A percentile compares a stretch with the other conserved stretches of the same genome.
These are phyloP conservation scores for Pythium periplocum DNA, from an alignment of 352 stramenopile species.

Conservation along the genomic window DNA sequence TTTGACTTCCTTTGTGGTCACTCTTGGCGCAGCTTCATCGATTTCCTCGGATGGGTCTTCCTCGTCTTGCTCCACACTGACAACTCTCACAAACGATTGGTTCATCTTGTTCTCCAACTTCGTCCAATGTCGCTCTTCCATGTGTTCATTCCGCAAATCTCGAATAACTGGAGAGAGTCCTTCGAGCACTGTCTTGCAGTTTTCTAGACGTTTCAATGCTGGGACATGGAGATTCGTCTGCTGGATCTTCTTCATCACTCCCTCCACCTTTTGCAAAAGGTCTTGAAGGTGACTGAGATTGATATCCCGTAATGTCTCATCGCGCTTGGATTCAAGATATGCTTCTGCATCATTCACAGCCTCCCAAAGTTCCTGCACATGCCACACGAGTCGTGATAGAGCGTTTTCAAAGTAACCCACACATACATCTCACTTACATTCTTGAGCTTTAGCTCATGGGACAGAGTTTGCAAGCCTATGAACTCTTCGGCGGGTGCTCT, in stretches of 20 bases:
- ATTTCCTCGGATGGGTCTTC: background rate
- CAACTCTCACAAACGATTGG: constrained; percentile 25
- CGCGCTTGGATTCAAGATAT: constrained; percentile 28
- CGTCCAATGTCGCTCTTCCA: constrained; percentile 62
- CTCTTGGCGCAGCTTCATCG: constrained; percentile 5
- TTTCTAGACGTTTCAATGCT: constrained; percentile 31
- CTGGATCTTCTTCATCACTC: constrained; percentile 20
- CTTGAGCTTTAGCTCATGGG: constrained; percentile 42
- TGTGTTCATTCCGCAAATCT: constrained; percentile 49
- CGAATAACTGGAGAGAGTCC: constrained; percentile 46
- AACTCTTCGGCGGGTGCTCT: constrained; percentile 31
- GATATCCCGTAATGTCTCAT: constrained; percentile 34
- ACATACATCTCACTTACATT: constrained; percentile 11
- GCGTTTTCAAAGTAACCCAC: too few species aligned
- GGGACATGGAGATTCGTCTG: constrained; percentile 13
- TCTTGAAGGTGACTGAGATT: constrained; percentile 34
- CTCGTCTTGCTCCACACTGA: background rate
- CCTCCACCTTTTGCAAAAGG: constrained; percentile 17
- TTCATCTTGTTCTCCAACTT: constrained; percentile 72
- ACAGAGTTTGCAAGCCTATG: constrained; percentile 24
- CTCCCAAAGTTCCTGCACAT: constrained; percentile 41
- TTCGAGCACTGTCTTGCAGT: constrained; percentile 35
- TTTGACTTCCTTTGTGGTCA: constrained; percentile 8
- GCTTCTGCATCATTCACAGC: constrained; percentile 42
- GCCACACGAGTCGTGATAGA: background rate